Evolutionary conservation across 2,329 filamentous ascomycete genomes (phyloP).

Genomic region (Colletotrichum salicis): DNA sequence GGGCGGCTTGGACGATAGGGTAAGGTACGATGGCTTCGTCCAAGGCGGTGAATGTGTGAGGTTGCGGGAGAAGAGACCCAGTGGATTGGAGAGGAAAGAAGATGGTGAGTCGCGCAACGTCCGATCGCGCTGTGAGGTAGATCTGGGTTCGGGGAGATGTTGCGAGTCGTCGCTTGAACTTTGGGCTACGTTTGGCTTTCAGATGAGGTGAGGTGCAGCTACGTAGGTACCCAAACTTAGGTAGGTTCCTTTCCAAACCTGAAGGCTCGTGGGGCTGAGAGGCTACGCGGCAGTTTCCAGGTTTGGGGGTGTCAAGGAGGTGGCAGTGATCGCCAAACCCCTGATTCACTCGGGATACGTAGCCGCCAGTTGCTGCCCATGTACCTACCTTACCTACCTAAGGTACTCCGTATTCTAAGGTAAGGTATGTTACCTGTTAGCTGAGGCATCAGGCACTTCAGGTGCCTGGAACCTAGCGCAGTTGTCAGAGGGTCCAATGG

Average conservation of each 20-base stretch:
- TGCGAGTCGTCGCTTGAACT: not conserved
- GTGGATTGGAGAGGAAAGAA: not conserved
- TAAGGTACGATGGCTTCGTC: not conserved
- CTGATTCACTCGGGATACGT: not conserved
- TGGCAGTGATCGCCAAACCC: constrained; percentile 40
- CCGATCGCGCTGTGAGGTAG: not conserved
- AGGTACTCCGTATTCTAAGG: too few relatives aligned
- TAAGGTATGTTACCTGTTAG: too few relatives aligned
- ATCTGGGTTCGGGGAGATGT: constrained; percentile 7
- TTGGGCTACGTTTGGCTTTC: not conserved
- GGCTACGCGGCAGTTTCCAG: constrained; percentile 1
- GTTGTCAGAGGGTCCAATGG: too few relatives aligned
- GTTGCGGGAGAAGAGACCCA: not conserved
- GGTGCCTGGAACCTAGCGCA: too few relatives aligned
- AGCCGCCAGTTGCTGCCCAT: too few relatives aligned
- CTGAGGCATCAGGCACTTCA: too few relatives aligned
- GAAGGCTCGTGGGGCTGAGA: not conserved
- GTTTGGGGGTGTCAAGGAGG: constrained; percentile 33
- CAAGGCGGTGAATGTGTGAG: not conserved
- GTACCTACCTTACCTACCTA: too few relatives aligned
- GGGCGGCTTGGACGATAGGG: not conserved
- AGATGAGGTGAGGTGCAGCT: not conserved
- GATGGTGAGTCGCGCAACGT: not conserved
- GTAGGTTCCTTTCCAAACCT: too few relatives aligned
- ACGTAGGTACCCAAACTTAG: not conserved